Conservation (phyloP, 345 rosid species). For the Citrus cavaleriei region DNA sequence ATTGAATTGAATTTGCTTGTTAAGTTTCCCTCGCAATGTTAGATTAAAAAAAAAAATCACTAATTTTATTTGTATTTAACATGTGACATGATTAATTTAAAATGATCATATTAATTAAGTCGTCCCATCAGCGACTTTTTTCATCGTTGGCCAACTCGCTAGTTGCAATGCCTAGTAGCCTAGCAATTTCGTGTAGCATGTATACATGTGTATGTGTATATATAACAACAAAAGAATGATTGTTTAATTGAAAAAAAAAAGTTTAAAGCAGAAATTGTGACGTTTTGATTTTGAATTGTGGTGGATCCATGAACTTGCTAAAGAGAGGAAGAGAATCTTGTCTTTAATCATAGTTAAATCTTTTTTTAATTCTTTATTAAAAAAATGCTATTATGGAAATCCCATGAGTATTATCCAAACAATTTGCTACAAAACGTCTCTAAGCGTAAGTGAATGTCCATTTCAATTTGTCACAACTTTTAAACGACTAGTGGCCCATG, state of each 20-base stretch:
- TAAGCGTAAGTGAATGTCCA: conserved; percentile 6
- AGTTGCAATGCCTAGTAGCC: not conserved
- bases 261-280: not conserved
- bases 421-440: not conserved
- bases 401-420: not conserved
- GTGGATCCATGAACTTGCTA: not conserved
- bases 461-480: conserved; percentile 14
- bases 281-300: not conserved
- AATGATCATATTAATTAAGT: not conserved
- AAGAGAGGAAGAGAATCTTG: conserved; percentile 10
- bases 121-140: not conserved
- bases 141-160: not conserved
- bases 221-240: not conserved
- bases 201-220: rapidly evolving
- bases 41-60: no score
- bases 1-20: not conserved
- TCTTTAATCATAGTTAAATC: not conserved
- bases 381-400: conserved; percentile 2
- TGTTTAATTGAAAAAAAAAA: not conserved
- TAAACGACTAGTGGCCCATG: conserved; percentile 9
- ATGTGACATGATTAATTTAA: not conserved
- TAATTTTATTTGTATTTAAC: not conserved
- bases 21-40: not conserved
- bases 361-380: not conserved
- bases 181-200: not conserved